Evolutionary conservation across 768 basidiomycete genomes (phyloP), one percentile per base, ranked within the genome.

Genomic region (Cyathus striatus): DNA sequence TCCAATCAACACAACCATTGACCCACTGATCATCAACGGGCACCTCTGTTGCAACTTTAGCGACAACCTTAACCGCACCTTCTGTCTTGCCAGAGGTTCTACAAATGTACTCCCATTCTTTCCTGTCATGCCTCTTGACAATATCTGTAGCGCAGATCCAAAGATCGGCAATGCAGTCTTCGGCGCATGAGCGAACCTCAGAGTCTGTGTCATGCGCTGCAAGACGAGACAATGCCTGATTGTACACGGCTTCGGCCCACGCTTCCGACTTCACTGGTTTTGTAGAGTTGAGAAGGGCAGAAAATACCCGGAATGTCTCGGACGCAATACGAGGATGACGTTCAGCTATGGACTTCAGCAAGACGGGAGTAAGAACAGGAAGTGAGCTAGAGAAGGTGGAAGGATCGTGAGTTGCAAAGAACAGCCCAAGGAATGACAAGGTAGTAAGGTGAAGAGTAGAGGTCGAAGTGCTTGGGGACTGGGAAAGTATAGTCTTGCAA

Each of bases 301-400:
- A 90, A 53, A 90, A 91, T 2, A 84, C 86, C 26, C 81, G 79
- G 75, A 98, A 92, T 0, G 91, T 78, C 54, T 94, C 91, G 2
- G 91, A 83, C 4, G 82, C 85, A 46, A 97, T 78, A 46, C 91
- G 83, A 25, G 94, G 94, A 57, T 93, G 89, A 50, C 85, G 83
- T 61, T 98, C 93, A 16, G 68, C 66, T 37, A 90, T 69, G 7
- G 83, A 79, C 43, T 78, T 79, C 32, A 93, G 75, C 27, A 98
- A 75, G 12, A 82, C 78, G 1, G 87, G 81, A 0, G 83, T 83
- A 26, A 98, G 68, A 13, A 68, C 68, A 1, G 81, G 64, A n/a
- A 97, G 72, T 9, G 78, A 75, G 18, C 66, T 54, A 1, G 67
- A 59, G 57, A 84, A 93, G 1, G 77, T 70, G 3, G 76, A 58